Evolutionary conservation across 495 filamentous ascomycete species (phyloP), one percentile per base, ranked within the genome.

Genomic region (Sordaria brevicollis): DNA sequence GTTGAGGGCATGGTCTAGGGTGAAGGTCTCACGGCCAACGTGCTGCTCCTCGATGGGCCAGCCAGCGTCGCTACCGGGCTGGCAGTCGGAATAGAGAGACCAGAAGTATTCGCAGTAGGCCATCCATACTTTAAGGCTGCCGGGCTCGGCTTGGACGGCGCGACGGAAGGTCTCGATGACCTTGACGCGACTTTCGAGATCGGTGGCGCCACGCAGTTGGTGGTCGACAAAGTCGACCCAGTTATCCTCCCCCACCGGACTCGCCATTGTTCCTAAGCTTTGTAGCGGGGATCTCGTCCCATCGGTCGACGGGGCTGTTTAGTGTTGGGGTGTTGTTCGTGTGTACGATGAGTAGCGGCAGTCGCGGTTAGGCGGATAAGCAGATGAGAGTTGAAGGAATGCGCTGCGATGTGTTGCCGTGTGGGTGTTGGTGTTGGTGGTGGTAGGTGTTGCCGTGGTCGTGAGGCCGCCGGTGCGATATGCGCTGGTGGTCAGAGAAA

Each of bases 21-120:
- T 89, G 78, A 97, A 97, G n/a, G 93, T 81, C 69, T 96, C 92
- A 65, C 86, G 86, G 65, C 91, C 92, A 36, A 92, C 74, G 68
- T 87, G 76, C 73, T 87, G 88, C 70, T 97, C 93, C 67, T 96
- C 93, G 67, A 90, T 87, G 10, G 89, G 81, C 91, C 92, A 95
- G 35, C 80, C 80, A 36, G 86, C 82, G 54, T 85, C 82, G 76
- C 87, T 82, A 41, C 81, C 78, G 37, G 81, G 79, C 74, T 89
- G 86, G 68, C 86, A 88, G 75, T 87, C 85, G 34, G 87, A 85
- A 73, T 93, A 91, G 8, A 96, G 86, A 21, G 89, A 89, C 75
- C 91, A 87, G 71, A 97, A 86, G 84, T 90, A 97, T 73, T 96
- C 90, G 71, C 91, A 94, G 79, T 97, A 97, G 21, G 90, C 86